These are phyloP conservation scores for Ligustrum vulgare DNA, from an alignment of 257 asterid genomes.

Conservation along the genomic window DNA sequence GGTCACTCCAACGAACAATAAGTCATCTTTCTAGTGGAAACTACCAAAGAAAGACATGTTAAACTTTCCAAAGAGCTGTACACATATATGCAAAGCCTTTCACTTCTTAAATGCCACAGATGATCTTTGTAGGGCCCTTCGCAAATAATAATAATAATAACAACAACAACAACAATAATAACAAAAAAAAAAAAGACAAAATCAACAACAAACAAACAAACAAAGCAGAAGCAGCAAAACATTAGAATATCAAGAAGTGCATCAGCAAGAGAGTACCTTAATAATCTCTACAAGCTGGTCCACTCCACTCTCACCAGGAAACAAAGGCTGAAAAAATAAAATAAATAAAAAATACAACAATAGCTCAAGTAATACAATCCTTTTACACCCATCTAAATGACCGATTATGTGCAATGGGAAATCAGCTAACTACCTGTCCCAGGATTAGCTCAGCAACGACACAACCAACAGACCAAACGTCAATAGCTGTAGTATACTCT, in stretches of 20 bases:
- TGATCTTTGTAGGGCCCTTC: too few species aligned
- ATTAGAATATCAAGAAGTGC: not conserved
- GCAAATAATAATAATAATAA: too few species aligned
- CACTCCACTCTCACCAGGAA: conserved; percentile 44
- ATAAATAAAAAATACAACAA: not conserved
- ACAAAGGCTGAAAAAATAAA: conserved; percentile 33
- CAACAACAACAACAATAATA: too few species aligned
- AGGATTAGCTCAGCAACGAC: conserved; percentile 83
- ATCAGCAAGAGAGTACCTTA: conserved; percentile 23
- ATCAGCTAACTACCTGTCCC: conserved; percentile 52
- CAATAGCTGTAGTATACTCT: conserved; percentile 73
- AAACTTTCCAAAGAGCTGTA: too few species aligned
- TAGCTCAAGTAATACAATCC: not conserved
- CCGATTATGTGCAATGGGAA: not conserved
- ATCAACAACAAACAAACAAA: not conserved
- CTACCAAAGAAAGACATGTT: too few species aligned
- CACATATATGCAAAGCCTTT: too few species aligned
- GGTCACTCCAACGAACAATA: too few species aligned
- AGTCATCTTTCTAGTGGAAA: too few species aligned
- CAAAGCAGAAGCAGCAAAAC: not conserved
- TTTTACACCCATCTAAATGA: conserved; percentile 4
- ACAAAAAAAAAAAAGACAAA: too few species aligned
- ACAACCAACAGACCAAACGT: conserved; percentile 89
- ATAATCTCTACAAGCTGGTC: conserved; percentile 45
- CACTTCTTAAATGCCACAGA: too few species aligned